Evolutionary conservation across 495 filamentous ascomycete species (phyloP).

Genomic region (Penicillium verhagenii): DNA sequence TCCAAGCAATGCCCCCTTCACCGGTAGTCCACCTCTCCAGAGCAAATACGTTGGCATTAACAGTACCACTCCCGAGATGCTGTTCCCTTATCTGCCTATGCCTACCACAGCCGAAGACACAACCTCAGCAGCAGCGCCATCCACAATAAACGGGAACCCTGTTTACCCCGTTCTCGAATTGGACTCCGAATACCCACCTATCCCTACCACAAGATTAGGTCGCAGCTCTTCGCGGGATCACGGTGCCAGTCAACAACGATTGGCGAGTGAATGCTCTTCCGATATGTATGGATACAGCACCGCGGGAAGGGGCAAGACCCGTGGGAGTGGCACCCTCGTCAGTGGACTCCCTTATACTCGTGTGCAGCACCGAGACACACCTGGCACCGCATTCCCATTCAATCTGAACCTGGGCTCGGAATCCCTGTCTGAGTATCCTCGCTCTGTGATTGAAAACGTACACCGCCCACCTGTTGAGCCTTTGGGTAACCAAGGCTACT

Average conservation of each 20-base stretch:
- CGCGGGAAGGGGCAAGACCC: conserved; percentile 27
- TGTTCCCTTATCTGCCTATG: conserved; percentile 32
- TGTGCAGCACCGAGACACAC: conserved; percentile 22
- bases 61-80: conserved; percentile 24
- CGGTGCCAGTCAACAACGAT: conserved; percentile 15
- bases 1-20: conserved; percentile 21
- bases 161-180: conserved; percentile 23
- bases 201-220: conserved; percentile 6
- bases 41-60: conserved; percentile 20
- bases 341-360: conserved; percentile 41
- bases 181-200: conserved; percentile 24
- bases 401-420: conserved; percentile 16
- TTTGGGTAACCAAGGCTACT: conserved; percentile 27
- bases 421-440: conserved; percentile 22
- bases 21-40: conserved; percentile 8
- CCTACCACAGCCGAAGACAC: conserved; percentile 15
- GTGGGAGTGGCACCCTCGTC: conserved; percentile 20
- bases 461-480: conserved; percentile 26
- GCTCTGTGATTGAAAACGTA: conserved; percentile 15
- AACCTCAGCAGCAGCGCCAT: conserved; percentile 1
- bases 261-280: conserved; percentile 22
- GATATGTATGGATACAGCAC: conserved; percentile 39
- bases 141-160: conserved; percentile 11
- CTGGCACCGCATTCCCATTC: conserved; percentile 11
- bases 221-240: conserved; percentile 24